phyloP scores from a whole-genome alignment of 2,329 filamentous ascomycete genomes.

The Coniochaeta ligniaria region DNA sequence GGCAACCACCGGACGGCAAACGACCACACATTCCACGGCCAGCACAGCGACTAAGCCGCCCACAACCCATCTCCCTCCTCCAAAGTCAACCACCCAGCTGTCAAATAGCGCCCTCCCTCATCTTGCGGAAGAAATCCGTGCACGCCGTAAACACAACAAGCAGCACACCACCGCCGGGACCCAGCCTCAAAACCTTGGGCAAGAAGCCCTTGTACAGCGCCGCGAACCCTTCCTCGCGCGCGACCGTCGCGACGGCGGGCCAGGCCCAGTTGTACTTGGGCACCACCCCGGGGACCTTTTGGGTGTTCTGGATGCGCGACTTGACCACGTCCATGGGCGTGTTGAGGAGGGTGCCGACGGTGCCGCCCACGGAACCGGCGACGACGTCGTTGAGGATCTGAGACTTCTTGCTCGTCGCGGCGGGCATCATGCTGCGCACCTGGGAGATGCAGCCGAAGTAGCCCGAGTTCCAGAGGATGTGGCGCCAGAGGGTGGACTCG shows the following conservation, averaged over 20 bases:
- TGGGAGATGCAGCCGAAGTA: conserved; percentile 99
- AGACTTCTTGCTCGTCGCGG: conserved; percentile 68
- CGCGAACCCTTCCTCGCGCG: conserved; percentile 84
- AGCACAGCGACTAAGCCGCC: too few relatives aligned
- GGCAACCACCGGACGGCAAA: too few relatives aligned
- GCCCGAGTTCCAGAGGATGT: conserved; percentile 79
- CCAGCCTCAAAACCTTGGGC: conserved; percentile 80
- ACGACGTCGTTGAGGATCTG: conserved; percentile 85
- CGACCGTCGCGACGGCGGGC: conserved; percentile 76
- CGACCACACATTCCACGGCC: too few relatives aligned
- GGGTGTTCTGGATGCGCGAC: conserved; percentile 91
- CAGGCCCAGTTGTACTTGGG: conserved; percentile 99
- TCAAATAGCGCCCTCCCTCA: conserved; percentile 21
- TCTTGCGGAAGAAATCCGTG: conserved; percentile 85
- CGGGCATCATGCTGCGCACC: conserved; percentile 76
- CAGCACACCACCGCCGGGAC: conserved; percentile 64
- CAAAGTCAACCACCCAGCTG: not conserved
- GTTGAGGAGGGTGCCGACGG: conserved; percentile 82
- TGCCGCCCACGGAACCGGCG: conserved; percentile 82
- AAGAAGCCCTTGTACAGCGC: conserved; percentile 97
- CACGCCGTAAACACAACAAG: conserved; percentile 82
- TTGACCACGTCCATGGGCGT: conserved; percentile 97
- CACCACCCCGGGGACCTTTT: conserved; percentile 69
- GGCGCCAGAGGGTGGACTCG: conserved; percentile 94
- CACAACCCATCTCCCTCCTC: too few relatives aligned